phyloP scores from a whole-genome alignment of 164 flowering plant species.

The Vitis cinerea region DNA sequence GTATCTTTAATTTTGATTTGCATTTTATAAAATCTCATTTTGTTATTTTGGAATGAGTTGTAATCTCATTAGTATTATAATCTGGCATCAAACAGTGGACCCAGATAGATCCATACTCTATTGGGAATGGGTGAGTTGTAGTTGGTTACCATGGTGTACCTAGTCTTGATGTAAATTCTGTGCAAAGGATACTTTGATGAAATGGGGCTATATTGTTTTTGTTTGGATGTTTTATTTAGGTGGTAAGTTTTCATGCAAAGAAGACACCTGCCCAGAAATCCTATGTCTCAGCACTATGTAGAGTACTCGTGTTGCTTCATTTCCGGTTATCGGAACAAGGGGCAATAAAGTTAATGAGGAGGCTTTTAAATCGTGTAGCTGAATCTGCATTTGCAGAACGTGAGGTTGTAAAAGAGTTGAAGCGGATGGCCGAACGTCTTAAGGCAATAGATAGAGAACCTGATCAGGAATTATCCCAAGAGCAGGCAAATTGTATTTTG shows the following conservation, averaged over 20 bases:
- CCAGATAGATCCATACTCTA: too few relatives aligned
- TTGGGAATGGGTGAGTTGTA: too few relatives aligned
- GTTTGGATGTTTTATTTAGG: conserved; percentile 35
- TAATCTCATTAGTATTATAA: too few relatives aligned
- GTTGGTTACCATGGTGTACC: too few relatives aligned
- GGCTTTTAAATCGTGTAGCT: conserved; percentile 47
- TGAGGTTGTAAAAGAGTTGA: conserved; percentile 73
- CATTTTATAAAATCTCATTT: too few relatives aligned
- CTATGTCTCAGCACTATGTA: conserved; percentile 69
- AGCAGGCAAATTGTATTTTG: conserved; percentile 47
- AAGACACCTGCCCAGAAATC: conserved; percentile 83
- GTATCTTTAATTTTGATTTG: too few relatives aligned
- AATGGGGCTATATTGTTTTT: too few relatives aligned
- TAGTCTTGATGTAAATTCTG: too few relatives aligned
- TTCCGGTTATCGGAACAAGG: conserved; percentile 66
- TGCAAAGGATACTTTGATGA: too few relatives aligned
- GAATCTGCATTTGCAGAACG: conserved; percentile 56
- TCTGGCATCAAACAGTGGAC: too few relatives aligned
- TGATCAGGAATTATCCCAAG: conserved; percentile 52
- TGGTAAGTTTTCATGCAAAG: conserved; percentile 55
- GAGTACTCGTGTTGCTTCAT: conserved; percentile 52
- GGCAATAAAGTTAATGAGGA: conserved; percentile 66
- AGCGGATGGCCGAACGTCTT: conserved; percentile 57
- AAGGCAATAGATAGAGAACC: conserved; percentile 55
- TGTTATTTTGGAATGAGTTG: too few relatives aligned